Conservation (phyloP, 495 filamentous ascomycete genomes). For the Halenospora varia region DNA sequence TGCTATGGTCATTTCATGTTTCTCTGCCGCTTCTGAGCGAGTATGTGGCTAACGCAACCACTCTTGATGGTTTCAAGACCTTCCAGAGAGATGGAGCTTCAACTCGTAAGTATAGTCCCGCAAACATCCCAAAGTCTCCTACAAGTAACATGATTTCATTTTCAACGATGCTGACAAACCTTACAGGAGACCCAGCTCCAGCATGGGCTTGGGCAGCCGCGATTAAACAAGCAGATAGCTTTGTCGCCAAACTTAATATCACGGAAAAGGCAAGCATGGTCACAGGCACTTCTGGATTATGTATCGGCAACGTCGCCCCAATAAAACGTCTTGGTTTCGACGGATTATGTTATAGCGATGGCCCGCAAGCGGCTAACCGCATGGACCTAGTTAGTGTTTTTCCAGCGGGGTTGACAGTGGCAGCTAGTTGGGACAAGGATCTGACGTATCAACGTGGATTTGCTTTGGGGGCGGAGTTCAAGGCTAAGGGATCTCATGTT, state of each 20-base stretch:
- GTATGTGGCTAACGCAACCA: too few relatives aligned
- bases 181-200: not conserved
- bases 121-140: too few relatives aligned
- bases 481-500: conserved; percentile 77
- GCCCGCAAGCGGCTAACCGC: conserved; percentile 39
- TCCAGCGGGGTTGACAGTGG: conserved; percentile 72
- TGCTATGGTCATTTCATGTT: too few relatives aligned
- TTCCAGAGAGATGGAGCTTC: too few relatives aligned
- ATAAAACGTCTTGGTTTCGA: conserved; percentile 40
- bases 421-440: conserved; percentile 57
- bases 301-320: conserved; percentile 69
- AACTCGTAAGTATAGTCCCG: too few relatives aligned
- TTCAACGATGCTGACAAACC: too few relatives aligned
- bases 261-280: conserved; percentile 15
- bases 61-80: too few relatives aligned
- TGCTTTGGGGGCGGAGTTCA: conserved; percentile 75
- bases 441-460: conserved; percentile 69
- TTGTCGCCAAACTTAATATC: conserved; percentile 7
- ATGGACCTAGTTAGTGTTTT: conserved; percentile 77
- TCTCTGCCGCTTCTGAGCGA: too few relatives aligned
- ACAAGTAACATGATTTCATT: too few relatives aligned
- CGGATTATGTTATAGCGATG: conserved; percentile 47
- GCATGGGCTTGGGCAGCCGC: conserved; percentile 3
- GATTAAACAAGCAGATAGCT: conserved; percentile 1
- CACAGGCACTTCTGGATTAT: conserved; percentile 29